Conservation (phyloP, 106 monocot genomes). For the Amphibolis antarctica region DNA sequence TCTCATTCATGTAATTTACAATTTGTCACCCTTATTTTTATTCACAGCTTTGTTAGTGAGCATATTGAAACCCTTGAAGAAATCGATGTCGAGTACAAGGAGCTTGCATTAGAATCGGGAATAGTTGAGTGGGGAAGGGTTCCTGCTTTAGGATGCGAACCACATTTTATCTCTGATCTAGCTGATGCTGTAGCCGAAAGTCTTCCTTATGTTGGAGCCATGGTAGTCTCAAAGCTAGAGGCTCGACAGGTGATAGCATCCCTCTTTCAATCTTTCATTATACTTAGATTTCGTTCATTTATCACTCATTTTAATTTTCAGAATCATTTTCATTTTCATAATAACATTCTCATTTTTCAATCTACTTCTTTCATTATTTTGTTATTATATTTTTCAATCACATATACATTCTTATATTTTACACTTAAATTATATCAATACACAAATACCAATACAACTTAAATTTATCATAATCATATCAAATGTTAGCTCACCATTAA, state of each 20-base stretch:
- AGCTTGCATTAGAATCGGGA: conserved; percentile 82
- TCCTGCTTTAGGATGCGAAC: conserved; percentile 94
- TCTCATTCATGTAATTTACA: background rate
- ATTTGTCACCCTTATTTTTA: background rate
- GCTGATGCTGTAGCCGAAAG: conserved; percentile 99
- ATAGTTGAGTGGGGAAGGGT: conserved; percentile 89
- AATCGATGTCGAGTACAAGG: conserved; percentile 99
- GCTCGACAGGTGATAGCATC: conserved; percentile 72
- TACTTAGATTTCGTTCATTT: too few species aligned
- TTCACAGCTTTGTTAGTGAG: conserved; percentile 91
- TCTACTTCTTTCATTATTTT: background rate
- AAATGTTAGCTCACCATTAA: too few species aligned
- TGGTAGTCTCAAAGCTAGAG: conserved; percentile 94
- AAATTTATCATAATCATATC: too few species aligned
- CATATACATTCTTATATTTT: background rate
- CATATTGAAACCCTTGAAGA: conserved; percentile 99
- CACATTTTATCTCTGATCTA: conserved; percentile 86
- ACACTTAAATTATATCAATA: too few species aligned
- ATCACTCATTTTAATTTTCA: too few species aligned
- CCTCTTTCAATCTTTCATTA: too few species aligned
- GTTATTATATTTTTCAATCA: too few species aligned
- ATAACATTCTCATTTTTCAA: background rate
- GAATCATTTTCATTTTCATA: too few species aligned
- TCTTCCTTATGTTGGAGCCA: conserved; percentile 96
- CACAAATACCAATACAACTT: too few species aligned